These are phyloP conservation scores for Backusella psychrophila DNA, from an alignment of 192 early-diverging fungal species.

Conservation along the genomic window DNA sequence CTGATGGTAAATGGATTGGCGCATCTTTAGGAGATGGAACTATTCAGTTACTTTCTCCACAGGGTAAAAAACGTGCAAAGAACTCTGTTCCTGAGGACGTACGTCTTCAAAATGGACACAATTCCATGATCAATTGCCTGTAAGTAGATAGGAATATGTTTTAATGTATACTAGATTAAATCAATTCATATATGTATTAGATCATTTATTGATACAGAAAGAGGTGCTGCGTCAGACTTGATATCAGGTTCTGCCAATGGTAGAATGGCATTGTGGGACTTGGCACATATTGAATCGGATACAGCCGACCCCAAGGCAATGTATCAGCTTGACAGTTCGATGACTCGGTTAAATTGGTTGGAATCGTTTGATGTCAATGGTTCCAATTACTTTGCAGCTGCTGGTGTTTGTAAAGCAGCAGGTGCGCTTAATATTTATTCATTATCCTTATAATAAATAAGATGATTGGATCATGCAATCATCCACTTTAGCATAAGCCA, in stretches of 20 bases:
- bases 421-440: constrained; percentile 5
- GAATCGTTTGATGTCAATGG: background rate
- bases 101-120: constrained; percentile 24
- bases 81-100: background rate
- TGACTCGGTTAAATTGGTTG: constrained; percentile 18
- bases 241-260: constrained; percentile 31
- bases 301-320: background rate
- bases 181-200: background rate
- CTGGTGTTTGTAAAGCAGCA: constrained; percentile 6
- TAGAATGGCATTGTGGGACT: constrained; percentile 21
- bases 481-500: background rate
- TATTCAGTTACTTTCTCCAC: constrained; percentile 33
- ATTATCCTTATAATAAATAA: background rate
- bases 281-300: background rate
- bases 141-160: constrained; percentile 5
- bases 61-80: constrained; percentile 6
- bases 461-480: background rate
- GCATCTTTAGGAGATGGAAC: constrained; percentile 46
- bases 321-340: background rate
- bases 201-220: background rate
- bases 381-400: background rate
- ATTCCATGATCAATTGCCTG: constrained; percentile 27
- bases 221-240: background rate
- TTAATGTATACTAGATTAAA: background rate
- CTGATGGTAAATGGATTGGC: constrained; percentile 40